Evolutionary conservation across 176 grass and related monocot genomes (phyloP).

Genomic region (Zea mays): DNA sequence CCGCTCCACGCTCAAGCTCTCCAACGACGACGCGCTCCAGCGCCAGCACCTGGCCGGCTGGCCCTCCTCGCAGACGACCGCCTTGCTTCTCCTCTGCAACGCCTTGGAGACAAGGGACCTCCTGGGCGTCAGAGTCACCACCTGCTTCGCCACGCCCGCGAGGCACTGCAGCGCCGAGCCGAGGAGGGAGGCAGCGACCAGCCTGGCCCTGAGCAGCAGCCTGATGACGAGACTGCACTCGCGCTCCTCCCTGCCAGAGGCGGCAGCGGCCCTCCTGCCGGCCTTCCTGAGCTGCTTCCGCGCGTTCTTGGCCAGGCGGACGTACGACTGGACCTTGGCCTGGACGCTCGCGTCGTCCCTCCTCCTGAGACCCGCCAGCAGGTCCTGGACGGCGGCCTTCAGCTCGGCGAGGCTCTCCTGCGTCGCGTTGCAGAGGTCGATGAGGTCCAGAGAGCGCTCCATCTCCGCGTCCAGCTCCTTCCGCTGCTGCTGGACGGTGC

Average conservation of each 20-base stretch:
- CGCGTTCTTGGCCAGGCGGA: constrained; percentile 45
- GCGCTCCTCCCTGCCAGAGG: constrained; percentile 20
- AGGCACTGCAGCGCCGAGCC: constrained; percentile 20
- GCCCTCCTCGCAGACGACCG: constrained; percentile 36
- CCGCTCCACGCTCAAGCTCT: constrained; percentile 47
- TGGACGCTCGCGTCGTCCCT: constrained; percentile 31
- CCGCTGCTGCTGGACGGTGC: constrained; percentile 35
- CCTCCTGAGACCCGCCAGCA: constrained; percentile 40
- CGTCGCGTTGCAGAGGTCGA: constrained; percentile 50
- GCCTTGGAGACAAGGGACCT: constrained; percentile 50
- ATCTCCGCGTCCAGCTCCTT: constrained; percentile 43
- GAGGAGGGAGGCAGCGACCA: constrained; percentile 43
- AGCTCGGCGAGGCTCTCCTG: constrained; percentile 42
- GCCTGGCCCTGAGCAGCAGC: constrained; percentile 49
- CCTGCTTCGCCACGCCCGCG: constrained; percentile 19
- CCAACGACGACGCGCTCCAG: constrained; percentile 34
- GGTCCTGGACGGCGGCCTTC: constrained; percentile 43
- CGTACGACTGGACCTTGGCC: constrained; percentile 44
- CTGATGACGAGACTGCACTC: constrained; percentile 1
- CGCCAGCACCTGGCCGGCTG: constrained; percentile 32
- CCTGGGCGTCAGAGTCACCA: constrained; percentile 28
- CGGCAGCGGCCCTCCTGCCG: constrained; percentile 26
- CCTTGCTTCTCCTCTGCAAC: constrained; percentile 32
- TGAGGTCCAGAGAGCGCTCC: constrained; percentile 42
- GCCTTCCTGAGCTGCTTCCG: constrained; percentile 58